Conservation (phyloP, 768 basidiomycete genomes). For the Amanita molliuscula region DNA sequence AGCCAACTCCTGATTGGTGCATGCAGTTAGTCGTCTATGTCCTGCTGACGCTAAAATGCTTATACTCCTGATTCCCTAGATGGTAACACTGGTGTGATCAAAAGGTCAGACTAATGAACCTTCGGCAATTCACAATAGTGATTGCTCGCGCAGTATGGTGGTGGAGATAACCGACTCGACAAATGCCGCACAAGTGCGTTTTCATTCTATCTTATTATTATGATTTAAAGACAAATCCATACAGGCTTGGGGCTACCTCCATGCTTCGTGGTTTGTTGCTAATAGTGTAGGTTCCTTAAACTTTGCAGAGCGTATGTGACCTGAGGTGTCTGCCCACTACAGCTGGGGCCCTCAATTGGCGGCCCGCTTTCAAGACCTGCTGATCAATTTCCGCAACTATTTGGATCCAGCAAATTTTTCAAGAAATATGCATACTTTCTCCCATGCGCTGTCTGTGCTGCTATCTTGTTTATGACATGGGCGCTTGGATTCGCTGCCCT, state of each 20-base stretch:
- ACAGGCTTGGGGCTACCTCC: conserved; percentile 23
- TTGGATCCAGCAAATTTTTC: conserved; percentile 29
- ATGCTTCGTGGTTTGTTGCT: conserved; percentile 14
- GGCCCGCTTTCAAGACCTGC: conserved; percentile 10
- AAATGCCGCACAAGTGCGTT: conserved; percentile 33
- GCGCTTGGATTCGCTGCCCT: conserved; percentile 32
- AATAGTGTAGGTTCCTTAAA: conserved; percentile 6
- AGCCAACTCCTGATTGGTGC: conserved; percentile 65
- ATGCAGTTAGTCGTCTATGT: conserved; percentile 34
- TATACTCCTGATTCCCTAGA: conserved; percentile 16
- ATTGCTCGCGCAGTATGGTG: conserved; percentile 27
- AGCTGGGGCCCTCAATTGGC: background rate
- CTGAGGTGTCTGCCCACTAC: background rate
- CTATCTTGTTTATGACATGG: conserved; percentile 35
- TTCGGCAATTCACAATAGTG: background rate
- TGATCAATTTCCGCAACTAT: conserved; percentile 32
- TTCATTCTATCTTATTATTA: background rate
- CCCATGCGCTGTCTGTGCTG: conserved; percentile 16
- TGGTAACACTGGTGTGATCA: conserved; percentile 60
- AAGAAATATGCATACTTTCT: conserved; percentile 39
- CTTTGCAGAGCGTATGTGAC: background rate
- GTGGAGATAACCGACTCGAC: conserved; percentile 47
- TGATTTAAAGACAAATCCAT: background rate
- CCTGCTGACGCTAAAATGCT: background rate
- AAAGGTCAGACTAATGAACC: conserved; percentile 21